These are phyloP conservation scores for Zoysia matrella DNA, from an alignment of 202 grass and related monocot genomes.

Conservation along the genomic window DNA sequence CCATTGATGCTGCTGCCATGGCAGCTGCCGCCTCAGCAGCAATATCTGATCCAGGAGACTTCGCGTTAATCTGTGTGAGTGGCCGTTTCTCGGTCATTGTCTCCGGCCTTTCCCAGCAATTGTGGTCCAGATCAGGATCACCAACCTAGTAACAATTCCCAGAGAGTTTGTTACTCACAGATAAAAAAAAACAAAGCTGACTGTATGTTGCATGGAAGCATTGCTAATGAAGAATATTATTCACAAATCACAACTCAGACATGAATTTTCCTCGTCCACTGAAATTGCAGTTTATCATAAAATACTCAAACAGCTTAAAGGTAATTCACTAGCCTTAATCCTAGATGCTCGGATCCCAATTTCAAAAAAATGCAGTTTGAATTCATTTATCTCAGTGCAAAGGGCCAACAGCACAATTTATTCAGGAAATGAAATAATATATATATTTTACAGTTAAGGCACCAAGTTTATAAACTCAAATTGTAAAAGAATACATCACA, in stretches of 20 bases:
- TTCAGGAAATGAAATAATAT: neutral
- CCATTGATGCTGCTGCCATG: conserved; percentile 89
- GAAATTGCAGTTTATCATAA: neutral
- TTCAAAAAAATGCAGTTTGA: conserved; percentile 20
- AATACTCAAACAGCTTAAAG: conserved; percentile 22
- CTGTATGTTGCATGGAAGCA: neutral
- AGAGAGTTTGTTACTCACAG: neutral
- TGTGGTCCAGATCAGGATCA: conserved; percentile 92
- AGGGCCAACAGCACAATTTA: neutral
- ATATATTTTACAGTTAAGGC: conserved; percentile 11
- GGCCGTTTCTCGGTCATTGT: conserved; percentile 91
- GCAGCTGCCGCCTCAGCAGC: conserved; percentile 93
- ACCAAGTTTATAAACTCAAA: conserved; percentile 5
- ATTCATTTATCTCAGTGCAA: neutral
- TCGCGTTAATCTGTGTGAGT: conserved; percentile 75
- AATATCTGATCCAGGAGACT: conserved; percentile 83
- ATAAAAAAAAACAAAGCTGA: neutral
- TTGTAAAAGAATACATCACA: neutral
- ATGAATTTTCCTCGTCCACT: neutral
- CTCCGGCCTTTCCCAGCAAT: conserved; percentile 98
- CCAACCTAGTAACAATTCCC: conserved; percentile 63
- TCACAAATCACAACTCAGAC: neutral
- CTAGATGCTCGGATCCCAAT: conserved; percentile 19
- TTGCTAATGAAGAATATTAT: conserved; percentile 6
- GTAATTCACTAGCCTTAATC: neutral